Percentiles rank a stretch among this genome's conserved stretches.
Conservation (phyloP, 441 rosid species). For the Populus hybrid region DNA sequence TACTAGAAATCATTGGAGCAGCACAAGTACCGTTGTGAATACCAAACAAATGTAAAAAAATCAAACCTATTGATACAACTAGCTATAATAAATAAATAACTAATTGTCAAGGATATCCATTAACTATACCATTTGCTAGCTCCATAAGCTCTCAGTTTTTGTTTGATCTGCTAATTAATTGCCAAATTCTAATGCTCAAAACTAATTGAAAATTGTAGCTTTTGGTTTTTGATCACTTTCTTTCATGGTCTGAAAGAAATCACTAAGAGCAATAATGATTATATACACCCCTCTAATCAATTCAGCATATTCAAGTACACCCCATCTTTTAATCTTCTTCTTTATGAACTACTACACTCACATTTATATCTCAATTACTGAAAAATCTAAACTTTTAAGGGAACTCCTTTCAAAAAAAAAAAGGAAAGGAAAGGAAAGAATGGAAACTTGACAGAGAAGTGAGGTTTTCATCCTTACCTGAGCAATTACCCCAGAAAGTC, state of each 20-base stretch:
- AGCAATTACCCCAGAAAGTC: slow-evolving; percentile 71
- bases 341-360: background rate
- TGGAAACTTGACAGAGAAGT: background rate
- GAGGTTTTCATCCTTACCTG: slow-evolving; percentile 44
- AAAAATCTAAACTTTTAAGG: too few species aligned
- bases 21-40: background rate
- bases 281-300: background rate
- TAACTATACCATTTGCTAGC: too few species aligned
- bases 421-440: background rate
- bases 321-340: background rate
- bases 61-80: background rate
- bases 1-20: background rate
- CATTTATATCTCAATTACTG: background rate
- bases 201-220: background rate
- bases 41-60: background rate
- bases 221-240: background rate
- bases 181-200: background rate
- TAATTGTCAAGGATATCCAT: background rate
- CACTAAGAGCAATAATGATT: background rate
- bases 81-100: background rate
- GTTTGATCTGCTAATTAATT: background rate
- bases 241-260: background rate
- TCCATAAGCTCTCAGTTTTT: background rate
- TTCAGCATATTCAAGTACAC: background rate
- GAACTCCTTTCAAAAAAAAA: background rate